Evolutionary conservation across 2,329 filamentous ascomycete species (phyloP).

Genomic region (Karstenula rhodostoma): DNA sequence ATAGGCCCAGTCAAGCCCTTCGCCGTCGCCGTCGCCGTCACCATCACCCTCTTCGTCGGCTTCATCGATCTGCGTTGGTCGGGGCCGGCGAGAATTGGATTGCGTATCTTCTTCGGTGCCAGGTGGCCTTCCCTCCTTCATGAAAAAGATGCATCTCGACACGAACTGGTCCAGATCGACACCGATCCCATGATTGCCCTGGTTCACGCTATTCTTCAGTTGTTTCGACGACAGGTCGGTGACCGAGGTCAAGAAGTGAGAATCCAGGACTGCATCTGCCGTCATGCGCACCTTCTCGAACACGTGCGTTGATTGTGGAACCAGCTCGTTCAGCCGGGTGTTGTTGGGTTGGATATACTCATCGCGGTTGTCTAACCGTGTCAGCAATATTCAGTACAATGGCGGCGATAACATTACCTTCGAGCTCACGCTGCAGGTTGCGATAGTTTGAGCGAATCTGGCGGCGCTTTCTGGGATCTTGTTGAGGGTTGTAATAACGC

Average conservation of each 20-base stretch:
- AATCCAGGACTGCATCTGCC: conserved; percentile 88
- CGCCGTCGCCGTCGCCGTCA: conserved; percentile 71
- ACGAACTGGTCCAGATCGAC: conserved; percentile 92
- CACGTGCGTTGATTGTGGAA: conserved; percentile 68
- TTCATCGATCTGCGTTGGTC: conserved; percentile 54
- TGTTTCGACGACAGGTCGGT: conserved; percentile 84
- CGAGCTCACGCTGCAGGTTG: conserved; percentile 68
- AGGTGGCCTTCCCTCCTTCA: conserved; percentile 68
- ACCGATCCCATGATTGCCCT: conserved; percentile 76
- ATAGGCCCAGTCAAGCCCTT: conserved; percentile 83
- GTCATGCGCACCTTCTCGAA: conserved; percentile 80
- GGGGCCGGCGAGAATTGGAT: conserved; percentile 61
- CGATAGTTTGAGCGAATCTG: conserved; percentile 74
- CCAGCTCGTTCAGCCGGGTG: conserved; percentile 68
- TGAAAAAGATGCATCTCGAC: conserved; percentile 86
- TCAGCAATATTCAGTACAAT: conserved; percentile 3
- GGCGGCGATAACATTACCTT: conserved; percentile 55
- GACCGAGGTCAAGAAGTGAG: conserved; percentile 80
- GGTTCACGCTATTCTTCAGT: conserved; percentile 71
- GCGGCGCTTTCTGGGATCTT: conserved; percentile 77
- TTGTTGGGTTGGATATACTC: conserved; percentile 74
- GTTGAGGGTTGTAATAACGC: conserved; percentile 79
- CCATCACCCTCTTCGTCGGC: conserved; percentile 70
- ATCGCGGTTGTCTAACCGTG: conserved; percentile 68
- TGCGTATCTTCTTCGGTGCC: conserved; percentile 58